Percentiles rank a stretch among this genome's conserved stretches.
Evolutionary conservation across 176 grass and related monocot species (phyloP).

Genomic region (Eremochloa ophiuroides): DNA sequence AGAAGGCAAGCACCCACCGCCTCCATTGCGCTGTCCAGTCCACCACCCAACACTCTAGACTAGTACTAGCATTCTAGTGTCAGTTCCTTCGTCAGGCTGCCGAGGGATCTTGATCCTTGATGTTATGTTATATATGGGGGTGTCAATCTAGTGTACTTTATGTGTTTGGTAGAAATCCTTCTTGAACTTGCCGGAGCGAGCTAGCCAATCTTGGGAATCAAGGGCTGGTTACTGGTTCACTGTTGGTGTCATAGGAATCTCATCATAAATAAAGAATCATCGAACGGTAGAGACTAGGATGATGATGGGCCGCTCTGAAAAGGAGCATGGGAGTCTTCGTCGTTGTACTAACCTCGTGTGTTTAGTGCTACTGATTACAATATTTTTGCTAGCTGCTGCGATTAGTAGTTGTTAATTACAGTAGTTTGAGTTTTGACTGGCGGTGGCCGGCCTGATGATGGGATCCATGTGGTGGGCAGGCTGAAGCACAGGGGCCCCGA

Average conservation of each 20-base stretch:
- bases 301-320: neutral
- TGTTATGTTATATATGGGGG: neutral
- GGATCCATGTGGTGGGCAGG: slow-evolving; percentile 31
- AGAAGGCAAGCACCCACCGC: slow-evolving; percentile 48
- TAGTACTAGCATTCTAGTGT: neutral
- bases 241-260: neutral
- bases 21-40: neutral
- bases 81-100: neutral
- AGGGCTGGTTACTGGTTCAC: no score
- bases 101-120: neutral
- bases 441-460: neutral
- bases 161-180: neutral
- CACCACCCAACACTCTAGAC: neutral
- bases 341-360: neutral
- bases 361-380: neutral
- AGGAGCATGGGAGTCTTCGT: neutral
- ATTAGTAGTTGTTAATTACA: neutral
- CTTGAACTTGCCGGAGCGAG: neutral
- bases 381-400: neutral
- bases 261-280: slow-evolving; percentile 1
- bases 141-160: neutral
- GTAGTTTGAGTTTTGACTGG: neutral
- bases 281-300: neutral
- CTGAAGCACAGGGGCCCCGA: slow-evolving; percentile 87
- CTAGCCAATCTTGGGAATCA: neutral